Base-by-base conservation (phyloP, 495 filamentous ascomycete species). In the Penicillium longicatenatum region DNA sequence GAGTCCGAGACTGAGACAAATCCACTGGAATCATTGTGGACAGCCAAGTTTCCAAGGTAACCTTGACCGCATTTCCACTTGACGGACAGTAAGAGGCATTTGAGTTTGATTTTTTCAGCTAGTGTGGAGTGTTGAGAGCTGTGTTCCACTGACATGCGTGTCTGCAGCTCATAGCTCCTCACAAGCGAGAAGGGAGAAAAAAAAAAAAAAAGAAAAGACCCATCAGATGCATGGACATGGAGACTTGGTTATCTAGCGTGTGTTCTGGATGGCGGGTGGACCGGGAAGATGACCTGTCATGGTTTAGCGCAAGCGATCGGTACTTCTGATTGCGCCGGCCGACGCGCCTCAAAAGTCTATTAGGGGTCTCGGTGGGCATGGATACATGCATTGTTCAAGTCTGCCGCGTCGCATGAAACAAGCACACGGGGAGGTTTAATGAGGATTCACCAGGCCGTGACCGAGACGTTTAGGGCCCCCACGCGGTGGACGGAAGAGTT, bases 281-380 rank as follows among this genome's bases (percentile, higher is more conserved):
- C 48, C 61, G 56, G 61, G 39, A 35, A 17, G 44, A 63, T 59
- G 53, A 29, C 61, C 53, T 30, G 61, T 47, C 61, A 43, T 31
- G 56, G 61, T 46, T 44, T 63, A 63, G 61, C 58, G 58, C 26
- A 16, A 20, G 35, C 35, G 21, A 41, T 26, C 20, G 35, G 16
- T 39, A 21, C 30, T 51, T 37, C 21, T 45, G 4, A 48, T 10
- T 29, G 45, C 22, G 10, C 9, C 50, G 21, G 20, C 33, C 29
- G 52, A 53, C 46, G 49, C 56, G 35, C 50, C 37, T 24, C 20
- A 20, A 51, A 54, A 54, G 52, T 55, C 46, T 50, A 55, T 55
- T 46, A 3, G 24, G 20, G 37, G 35, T 21, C 6, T 41, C 16
- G 5, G 14, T 21, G 42, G 10, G 6, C 8, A 20, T 21, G 17